phyloP scores from a whole-genome alignment of 768 basidiomycete genomes.

The Pleurotus pulmonarius region DNA sequence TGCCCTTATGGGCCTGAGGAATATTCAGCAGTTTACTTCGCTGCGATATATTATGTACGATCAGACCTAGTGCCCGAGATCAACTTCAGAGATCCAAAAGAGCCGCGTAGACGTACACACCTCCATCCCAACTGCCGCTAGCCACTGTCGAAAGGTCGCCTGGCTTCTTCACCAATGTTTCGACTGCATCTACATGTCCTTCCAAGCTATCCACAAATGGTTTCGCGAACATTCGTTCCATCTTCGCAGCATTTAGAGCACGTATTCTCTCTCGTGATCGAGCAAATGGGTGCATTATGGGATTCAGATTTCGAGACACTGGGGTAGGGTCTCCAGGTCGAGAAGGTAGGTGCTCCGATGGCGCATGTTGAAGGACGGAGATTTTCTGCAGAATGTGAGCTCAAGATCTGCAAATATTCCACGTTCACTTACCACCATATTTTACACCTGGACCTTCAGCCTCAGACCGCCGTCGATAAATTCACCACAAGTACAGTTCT shows the following conservation, averaged over 20 bases:
- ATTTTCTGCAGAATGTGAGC: constrained; percentile 61
- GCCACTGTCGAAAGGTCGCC: constrained; percentile 75
- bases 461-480: no score
- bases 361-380: constrained; percentile 81
- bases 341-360: constrained; percentile 65
- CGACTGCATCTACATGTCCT: constrained; percentile 94
- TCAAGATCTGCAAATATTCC: not conserved
- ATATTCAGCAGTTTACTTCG: constrained; percentile 52
- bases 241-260: constrained; percentile 92
- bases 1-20: constrained; percentile 77
- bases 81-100: not conserved
- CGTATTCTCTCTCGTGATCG: constrained; percentile 90
- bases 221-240: constrained; percentile 97
- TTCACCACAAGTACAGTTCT: not conserved
- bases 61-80: constrained; percentile 52
- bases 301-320: constrained; percentile 87
- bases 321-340: constrained; percentile 85
- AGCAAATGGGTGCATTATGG: constrained; percentile 93
- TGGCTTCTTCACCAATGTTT: constrained; percentile 71
- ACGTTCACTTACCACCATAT: not conserved
- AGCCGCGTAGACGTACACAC: constrained; percentile 40
- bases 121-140: constrained; percentile 95
- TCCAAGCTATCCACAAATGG: constrained; percentile 89
- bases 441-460: not conserved
- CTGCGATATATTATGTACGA: constrained; percentile 76